Conservation (phyloP, 192 early-diverging fungal genomes). For the Gryganskiella cystojenkinii region DNA sequence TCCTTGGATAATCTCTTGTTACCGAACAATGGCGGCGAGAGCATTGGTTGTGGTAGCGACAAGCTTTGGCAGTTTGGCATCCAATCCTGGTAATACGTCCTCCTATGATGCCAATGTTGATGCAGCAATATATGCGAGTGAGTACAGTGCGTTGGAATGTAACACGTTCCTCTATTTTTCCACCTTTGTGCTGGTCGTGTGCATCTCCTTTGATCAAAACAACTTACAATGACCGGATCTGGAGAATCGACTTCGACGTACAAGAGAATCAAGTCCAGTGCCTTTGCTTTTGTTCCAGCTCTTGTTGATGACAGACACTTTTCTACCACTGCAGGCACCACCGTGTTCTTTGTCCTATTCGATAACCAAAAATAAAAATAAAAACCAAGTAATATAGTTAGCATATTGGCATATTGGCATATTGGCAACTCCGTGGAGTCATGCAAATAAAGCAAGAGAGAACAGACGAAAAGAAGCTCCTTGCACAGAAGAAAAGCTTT, state of each 20-base stretch:
- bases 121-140: background rate
- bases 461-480: background rate
- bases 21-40: conserved; percentile 71
- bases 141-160: background rate
- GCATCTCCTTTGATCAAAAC: background rate
- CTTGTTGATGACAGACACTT: conserved; percentile 90
- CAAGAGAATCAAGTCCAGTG: conserved; percentile 83
- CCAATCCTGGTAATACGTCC: conserved; percentile 78
- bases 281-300: conserved; percentile 80
- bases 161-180: background rate
- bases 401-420: no score
- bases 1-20: no score
- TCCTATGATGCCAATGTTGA: conserved; percentile 57
- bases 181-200: background rate
- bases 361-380: conserved; percentile 7
- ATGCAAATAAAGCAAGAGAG: background rate
- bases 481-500: background rate
- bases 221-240: conserved; percentile 85
- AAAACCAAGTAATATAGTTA: no score
- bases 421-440: no score
- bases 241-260: conserved; percentile 90
- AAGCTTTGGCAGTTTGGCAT: conserved; percentile 94
- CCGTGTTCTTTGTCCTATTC: conserved; percentile 72
- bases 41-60: conserved; percentile 78
- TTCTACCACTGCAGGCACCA: conserved; percentile 82